phyloP scores from a whole-genome alignment of 2,329 filamentous ascomycete genomes.

The Verticillium klebahnii region DNA sequence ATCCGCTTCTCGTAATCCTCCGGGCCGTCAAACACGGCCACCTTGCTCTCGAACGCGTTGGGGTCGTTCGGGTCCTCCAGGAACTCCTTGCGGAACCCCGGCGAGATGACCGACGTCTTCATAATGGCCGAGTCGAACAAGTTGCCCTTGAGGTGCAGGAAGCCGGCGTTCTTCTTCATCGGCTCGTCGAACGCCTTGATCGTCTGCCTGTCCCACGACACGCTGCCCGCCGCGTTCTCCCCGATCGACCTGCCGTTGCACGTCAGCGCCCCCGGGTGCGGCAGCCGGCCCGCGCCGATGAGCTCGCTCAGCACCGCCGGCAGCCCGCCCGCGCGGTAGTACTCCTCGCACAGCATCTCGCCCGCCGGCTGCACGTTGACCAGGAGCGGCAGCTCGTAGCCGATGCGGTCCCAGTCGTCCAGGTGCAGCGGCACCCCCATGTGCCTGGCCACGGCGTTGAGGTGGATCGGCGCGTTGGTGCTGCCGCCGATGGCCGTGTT shows the following conservation, averaged over 20 bases:
- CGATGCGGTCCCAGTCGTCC: slow-evolving; percentile 49
- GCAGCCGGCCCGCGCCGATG: slow-evolving; percentile 39
- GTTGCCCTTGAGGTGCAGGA: slow-evolving; percentile 41
- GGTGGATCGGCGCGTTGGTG: slow-evolving; percentile 52
- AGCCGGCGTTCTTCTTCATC: slow-evolving; percentile 44
- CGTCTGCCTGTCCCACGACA: slow-evolving; percentile 43
- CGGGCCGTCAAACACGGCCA: slow-evolving; percentile 45
- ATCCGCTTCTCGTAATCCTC: slow-evolving; percentile 41
- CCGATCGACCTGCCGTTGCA: slow-evolving; percentile 40
- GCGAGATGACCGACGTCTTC: slow-evolving; percentile 46
- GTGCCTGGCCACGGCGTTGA: slow-evolving; percentile 50
- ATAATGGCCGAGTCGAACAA: slow-evolving; percentile 48
- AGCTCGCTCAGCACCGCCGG: slow-evolving; percentile 50
- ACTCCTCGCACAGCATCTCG: slow-evolving; percentile 48
- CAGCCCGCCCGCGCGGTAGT: slow-evolving; percentile 47
- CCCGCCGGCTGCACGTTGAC: slow-evolving; percentile 52
- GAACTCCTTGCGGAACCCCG: slow-evolving; percentile 37
- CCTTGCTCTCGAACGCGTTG: slow-evolving; percentile 41
- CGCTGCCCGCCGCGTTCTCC: slow-evolving; percentile 36
- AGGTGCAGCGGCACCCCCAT: slow-evolving; percentile 43
- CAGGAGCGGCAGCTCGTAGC: slow-evolving; percentile 44
- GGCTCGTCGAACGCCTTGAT: slow-evolving; percentile 41
- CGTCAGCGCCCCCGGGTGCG: slow-evolving; percentile 34
- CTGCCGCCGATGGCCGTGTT: slow-evolving; percentile 53
- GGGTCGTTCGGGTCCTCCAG: slow-evolving; percentile 38